Evolutionary conservation across 371 early-diverging fungal species (phyloP), one percentile per base, ranked within the genome.

Genomic region (Mucor velutinosus): DNA sequence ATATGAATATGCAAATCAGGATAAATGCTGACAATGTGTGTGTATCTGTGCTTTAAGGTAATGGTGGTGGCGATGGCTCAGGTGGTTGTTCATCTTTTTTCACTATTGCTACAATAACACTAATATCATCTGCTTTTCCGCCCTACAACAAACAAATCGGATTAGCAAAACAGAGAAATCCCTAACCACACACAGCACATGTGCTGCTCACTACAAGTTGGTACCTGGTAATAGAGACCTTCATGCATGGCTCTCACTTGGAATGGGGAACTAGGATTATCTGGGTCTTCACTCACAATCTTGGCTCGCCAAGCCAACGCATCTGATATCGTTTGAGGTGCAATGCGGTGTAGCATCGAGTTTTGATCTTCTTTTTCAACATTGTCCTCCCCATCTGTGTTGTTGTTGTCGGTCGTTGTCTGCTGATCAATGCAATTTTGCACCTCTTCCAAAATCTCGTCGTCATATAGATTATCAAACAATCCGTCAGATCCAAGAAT

Each of bases 61-160:
- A 58, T 56, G 72, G 72, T 21, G 72, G 72, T 17, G 72, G 72
- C 29, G 72, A 67, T 15, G 59, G 64, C 39, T 72, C 72, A 57
- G 67, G 68, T 57, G 58, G 61, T 45, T 60, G 47, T 27, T 72
- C 72, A 47, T 72, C 72, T 39, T 66, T 65, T 61, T 73, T 68
- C 11, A 94, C 84, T 32, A 92, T 82, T 12, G 88, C 93, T 1
- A 89, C 88, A 17, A 93, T 62, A 5, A 93, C 90, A 58, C 90
- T 91, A 61, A 92, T 89, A 77, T 94, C 95, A 72, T 94, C 95
- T 70, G 84, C 70, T 67, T 94, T 94, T 21, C 93, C 93, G 56
- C 94, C 94, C 76, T 87, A 83, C 17, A 41, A 19, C 62, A 82
- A 81, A 59, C 78, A 78, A 27, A 84, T 35, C 23, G 56, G 19